A percentile compares a stretch with the other conserved stretches of the same genome.
Evolutionary conservation across 23 red algal species (phyloP).

Genomic region (Agarophyton chilense): DNA sequence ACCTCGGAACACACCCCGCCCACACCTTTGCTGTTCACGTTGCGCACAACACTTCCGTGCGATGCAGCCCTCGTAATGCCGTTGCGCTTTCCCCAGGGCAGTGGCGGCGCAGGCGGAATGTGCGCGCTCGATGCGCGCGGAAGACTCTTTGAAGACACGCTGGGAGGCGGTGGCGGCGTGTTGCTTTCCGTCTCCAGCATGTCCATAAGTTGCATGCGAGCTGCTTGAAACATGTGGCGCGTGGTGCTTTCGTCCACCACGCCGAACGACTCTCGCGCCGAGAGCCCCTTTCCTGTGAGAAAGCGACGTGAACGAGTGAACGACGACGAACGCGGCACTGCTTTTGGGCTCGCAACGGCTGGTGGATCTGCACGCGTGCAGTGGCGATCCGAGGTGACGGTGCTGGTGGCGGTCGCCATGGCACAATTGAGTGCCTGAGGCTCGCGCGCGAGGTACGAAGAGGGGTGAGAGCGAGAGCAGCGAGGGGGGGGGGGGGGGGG

Average conservation of each 20-base stretch:
- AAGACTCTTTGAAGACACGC: background rate
- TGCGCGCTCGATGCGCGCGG: background rate
- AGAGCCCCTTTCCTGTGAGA: slow-evolving; percentile 34
- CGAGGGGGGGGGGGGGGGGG: background rate
- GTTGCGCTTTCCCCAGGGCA: no score
- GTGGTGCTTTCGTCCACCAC: slow-evolving; percentile 27
- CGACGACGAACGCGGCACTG: slow-evolving; percentile 30
- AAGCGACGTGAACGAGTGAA: slow-evolving; percentile 41
- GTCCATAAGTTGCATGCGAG: slow-evolving; percentile 8
- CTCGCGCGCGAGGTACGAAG: background rate
- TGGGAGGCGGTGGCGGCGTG: background rate
- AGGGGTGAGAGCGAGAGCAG: background rate
- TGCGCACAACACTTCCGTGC: background rate
- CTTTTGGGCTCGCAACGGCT: background rate
- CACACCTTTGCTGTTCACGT: background rate
- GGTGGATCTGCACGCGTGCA: background rate
- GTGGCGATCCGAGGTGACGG: background rate
- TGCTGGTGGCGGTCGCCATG: background rate
- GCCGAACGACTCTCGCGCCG: slow-evolving; percentile 34
- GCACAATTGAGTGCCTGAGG: background rate
- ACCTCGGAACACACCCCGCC: background rate
- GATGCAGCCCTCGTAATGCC: no score
- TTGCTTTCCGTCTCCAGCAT: background rate
- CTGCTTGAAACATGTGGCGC: background rate
- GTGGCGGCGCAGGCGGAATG: background rate